These are phyloP conservation scores for Ophiostoma sp. DNA, from an alignment of 2,329 filamentous ascomycete species.

Conservation along the genomic window DNA sequence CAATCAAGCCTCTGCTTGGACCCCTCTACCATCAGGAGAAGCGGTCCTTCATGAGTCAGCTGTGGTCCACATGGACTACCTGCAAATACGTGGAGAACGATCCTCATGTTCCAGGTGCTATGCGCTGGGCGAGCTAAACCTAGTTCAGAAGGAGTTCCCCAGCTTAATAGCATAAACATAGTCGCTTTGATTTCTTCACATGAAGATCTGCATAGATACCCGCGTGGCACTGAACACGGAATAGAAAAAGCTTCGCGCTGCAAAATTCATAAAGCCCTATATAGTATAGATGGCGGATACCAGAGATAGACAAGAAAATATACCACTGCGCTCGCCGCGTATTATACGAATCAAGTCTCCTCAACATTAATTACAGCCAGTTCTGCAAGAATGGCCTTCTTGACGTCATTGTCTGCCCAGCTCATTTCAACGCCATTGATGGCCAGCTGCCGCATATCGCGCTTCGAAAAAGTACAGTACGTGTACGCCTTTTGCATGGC, in stretches of 20 bases:
- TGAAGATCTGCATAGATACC: too few relatives aligned
- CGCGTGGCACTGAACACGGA: not conserved
- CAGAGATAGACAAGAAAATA: not conserved
- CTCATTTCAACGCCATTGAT: slow-evolving; percentile 4
- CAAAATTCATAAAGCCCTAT: slow-evolving; percentile 3
- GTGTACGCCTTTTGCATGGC: slow-evolving; percentile 13
- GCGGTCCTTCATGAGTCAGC: slow-evolving; percentile 40
- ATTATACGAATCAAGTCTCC: not conserved
- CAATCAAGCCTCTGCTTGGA: slow-evolving; percentile 77
- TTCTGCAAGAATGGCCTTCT: not conserved
- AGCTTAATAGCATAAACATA: not conserved
- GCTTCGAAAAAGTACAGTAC: not conserved
- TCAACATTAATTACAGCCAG: not conserved
- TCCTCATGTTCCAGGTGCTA: slow-evolving; percentile 34
- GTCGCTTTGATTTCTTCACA: not conserved
- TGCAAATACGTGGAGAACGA: slow-evolving; percentile 45
- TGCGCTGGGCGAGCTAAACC: slow-evolving; percentile 34
- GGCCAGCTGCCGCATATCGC: not conserved
- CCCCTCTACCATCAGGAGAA: slow-evolving; percentile 82
- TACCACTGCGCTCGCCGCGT: not conserved
- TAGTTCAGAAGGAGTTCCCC: not conserved
- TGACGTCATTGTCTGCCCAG: slow-evolving; percentile 1
- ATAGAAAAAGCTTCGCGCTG: not conserved
- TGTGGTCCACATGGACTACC: slow-evolving; percentile 43
- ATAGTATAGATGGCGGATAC: slow-evolving; percentile 11